Evolutionary conservation across 1,284 basidiomycete genomes (phyloP).

Genomic region (Exobasidium rhododendri): DNA sequence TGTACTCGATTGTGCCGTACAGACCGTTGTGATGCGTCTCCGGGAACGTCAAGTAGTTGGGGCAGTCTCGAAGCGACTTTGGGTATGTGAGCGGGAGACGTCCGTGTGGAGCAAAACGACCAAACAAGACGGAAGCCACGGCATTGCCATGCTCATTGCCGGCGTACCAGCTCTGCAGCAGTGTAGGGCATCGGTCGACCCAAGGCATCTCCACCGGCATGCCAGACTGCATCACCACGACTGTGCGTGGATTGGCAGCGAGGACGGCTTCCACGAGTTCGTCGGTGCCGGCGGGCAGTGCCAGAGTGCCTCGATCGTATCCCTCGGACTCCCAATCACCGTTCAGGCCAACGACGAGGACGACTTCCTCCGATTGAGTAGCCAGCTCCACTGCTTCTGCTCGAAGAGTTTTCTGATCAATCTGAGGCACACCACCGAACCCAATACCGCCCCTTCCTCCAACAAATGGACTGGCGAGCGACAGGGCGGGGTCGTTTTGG

Average conservation of each 20-base stretch:
- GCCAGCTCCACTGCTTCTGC: slow-evolving; percentile 10
- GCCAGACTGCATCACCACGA: slow-evolving; percentile 11
- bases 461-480: background rate
- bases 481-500: background rate
- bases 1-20: background rate
- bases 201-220: slow-evolving; percentile 15
- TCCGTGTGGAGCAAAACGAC: background rate
- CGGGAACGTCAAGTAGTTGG: background rate
- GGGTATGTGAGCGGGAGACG: slow-evolving; percentile 4
- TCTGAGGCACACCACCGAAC: slow-evolving; percentile 7
- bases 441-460: background rate
- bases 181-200: background rate
- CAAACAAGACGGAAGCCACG: background rate
- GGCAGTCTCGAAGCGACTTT: background rate
- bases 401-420: slow-evolving; percentile 4
- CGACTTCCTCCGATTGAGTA: slow-evolving; percentile 7
- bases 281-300: slow-evolving; percentile 6
- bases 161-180: slow-evolving; percentile 17
- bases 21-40: background rate
- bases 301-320: slow-evolving; percentile 10
- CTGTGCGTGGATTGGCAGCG: background rate
- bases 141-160: slow-evolving; percentile 14
- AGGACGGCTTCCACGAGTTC: slow-evolving; percentile 12
- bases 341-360: slow-evolving; percentile 14
- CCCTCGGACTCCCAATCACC: slow-evolving; percentile 16